Percentiles rank a stretch among this genome's conserved stretches.
Evolutionary conservation across 2,329 filamentous ascomycete genomes (phyloP).

Genomic region (Aspergillus texensis): DNA sequence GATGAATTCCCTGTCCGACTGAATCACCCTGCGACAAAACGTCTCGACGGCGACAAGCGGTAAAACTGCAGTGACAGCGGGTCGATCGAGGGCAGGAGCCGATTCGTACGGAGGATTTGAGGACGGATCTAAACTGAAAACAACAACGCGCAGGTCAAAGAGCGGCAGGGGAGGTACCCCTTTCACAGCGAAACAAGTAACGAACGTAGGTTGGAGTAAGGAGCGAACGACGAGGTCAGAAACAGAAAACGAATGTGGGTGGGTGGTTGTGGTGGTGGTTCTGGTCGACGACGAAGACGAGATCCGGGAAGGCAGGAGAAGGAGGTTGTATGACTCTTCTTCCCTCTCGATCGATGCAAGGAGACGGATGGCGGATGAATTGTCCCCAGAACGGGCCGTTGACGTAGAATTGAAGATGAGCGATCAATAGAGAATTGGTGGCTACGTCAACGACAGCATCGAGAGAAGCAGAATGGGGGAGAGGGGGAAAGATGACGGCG

Average conservation of each 20-base stretch:
- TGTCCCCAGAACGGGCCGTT: slow-evolving; percentile 29
- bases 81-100: slow-evolving; percentile 1
- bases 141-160: slow-evolving; percentile 23
- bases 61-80: slow-evolving; percentile 3
- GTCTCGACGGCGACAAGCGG: neutral
- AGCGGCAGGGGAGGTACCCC: slow-evolving; percentile 23
- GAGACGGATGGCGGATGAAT: slow-evolving; percentile 19
- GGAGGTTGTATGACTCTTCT: slow-evolving; percentile 1
- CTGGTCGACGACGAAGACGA: slow-evolving; percentile 8
- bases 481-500: neutral
- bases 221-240: slow-evolving; percentile 31
- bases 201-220: slow-evolving; percentile 29
- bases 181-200: slow-evolving; percentile 21
- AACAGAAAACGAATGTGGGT: slow-evolving; percentile 13
- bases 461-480: slow-evolving; percentile 13
- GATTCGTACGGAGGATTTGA: slow-evolving; percentile 7
- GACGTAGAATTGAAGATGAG: slow-evolving; percentile 25
- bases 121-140: slow-evolving; percentile 11
- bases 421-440: slow-evolving; percentile 12
- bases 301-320: neutral
- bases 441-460: slow-evolving; percentile 36
- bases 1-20: neutral
- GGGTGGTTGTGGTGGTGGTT: slow-evolving; percentile 5
- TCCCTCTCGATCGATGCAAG: slow-evolving; percentile 18
- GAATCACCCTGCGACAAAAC: neutral